Evolutionary conservation across 495 filamentous ascomycete genomes (phyloP).

Genomic region (Halenospora varia): DNA sequence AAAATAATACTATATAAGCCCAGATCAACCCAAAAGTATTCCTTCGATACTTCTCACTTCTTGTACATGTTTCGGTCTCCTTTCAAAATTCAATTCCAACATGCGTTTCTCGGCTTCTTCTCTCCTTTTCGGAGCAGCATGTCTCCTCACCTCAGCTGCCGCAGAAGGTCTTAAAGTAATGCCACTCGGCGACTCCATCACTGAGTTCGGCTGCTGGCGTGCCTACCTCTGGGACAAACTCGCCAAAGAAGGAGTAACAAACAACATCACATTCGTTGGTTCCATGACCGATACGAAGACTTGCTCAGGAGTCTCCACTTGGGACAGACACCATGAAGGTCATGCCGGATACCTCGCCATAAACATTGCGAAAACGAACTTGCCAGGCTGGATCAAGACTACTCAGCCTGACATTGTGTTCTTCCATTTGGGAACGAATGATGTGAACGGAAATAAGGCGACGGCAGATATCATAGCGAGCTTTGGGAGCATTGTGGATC

Average conservation of each 20-base stretch:
- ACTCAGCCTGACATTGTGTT: conserved; percentile 38
- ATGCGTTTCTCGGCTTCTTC: no score
- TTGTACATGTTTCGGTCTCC: no score
- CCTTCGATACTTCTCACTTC: no score
- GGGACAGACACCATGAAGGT: conserved; percentile 39
- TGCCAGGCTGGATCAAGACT: conserved; percentile 33
- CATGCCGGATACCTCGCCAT: conserved; percentile 40
- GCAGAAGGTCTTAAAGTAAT: no score
- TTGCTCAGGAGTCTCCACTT: conserved; percentile 27
- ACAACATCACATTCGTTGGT: conserved; percentile 30
- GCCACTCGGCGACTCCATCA: conserved; percentile 44
- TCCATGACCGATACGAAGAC: conserved; percentile 33
- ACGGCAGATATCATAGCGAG: conserved; percentile 33
- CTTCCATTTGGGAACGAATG: conserved; percentile 43
- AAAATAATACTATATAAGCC: no score
- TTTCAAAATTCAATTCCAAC: no score
- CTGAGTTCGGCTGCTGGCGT: conserved; percentile 47
- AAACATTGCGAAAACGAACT: conserved; percentile 37
- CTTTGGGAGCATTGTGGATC: conserved; percentile 33
- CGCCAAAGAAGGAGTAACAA: background rate
- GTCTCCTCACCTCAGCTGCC: no score
- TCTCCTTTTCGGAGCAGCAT: no score
- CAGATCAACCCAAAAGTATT: no score
- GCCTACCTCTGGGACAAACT: conserved; percentile 40
- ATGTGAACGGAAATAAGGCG: conserved; percentile 26